phyloP scores from a whole-genome alignment of 208 protist genomes.

The Trypanosoma platydactyli region DNA sequence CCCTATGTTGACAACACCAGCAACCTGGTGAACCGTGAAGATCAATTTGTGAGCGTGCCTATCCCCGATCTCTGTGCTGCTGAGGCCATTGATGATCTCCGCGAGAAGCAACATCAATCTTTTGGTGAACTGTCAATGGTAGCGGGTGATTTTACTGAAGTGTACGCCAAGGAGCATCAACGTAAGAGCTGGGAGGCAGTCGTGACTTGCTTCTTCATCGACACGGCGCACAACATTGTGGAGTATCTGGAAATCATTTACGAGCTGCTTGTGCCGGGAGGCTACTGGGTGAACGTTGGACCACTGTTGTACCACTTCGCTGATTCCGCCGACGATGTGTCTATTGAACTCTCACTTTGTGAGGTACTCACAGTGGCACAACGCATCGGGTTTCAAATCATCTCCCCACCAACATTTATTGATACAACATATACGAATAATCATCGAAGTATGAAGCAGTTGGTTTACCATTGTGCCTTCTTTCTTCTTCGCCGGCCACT shows the following conservation, averaged over 20 bases:
- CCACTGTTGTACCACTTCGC: slow-evolving; percentile 96
- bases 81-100: slow-evolving; percentile 75
- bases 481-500: slow-evolving; percentile 79
- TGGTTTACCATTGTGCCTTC: slow-evolving; percentile 89
- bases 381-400: slow-evolving; percentile 78
- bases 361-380: slow-evolving; percentile 85
- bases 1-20: slow-evolving; percentile 93
- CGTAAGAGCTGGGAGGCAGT: slow-evolving; percentile 90
- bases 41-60: slow-evolving; percentile 87
- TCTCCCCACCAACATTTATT: slow-evolving; percentile 64
- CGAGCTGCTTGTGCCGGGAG: slow-evolving; percentile 88
- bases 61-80: slow-evolving; percentile 92
- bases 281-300: slow-evolving; percentile 96
- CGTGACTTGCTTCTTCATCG: slow-evolving; percentile 97
- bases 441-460: slow-evolving; percentile 90
- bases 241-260: slow-evolving; percentile 95
- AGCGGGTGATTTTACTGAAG: slow-evolving; percentile 96
- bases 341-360: slow-evolving; percentile 89
- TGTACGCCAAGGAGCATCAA: slow-evolving; percentile 90
- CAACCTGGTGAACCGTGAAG: slow-evolving; percentile 86
- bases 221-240: slow-evolving; percentile 97
- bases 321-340: slow-evolving; percentile 84
- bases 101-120: slow-evolving; percentile 34
- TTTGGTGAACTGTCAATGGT: slow-evolving; percentile 95
- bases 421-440: slow-evolving; percentile 92